Evolutionary conservation across 208 protist species (phyloP), one percentile per base, ranked within the genome.

Genomic region (Strigomonas culicis): DNA sequence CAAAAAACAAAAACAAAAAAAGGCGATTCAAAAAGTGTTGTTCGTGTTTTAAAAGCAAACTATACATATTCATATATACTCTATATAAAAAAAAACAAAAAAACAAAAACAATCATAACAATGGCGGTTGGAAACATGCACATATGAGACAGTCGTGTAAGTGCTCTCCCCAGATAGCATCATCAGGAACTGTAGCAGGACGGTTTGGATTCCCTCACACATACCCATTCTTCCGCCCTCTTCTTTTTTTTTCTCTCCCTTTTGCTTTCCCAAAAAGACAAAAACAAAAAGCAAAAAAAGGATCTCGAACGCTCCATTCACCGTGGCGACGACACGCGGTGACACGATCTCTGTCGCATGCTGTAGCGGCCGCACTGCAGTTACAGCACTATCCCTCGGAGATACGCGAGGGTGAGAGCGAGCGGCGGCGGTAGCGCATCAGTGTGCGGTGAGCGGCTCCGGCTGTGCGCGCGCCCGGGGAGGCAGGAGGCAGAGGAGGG

Each of bases 1-100:
- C 22, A 30, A 58, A 58, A 58, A 58, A 58, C 19, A 34, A 58
- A 58, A 58, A 39, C n/a, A 58, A 34, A 7, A 6, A 25, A 58
- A 31, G 15, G n/a, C 19, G 6, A 11, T 30, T 55, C 49, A 19
- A 21, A 21, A 19, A 21, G 41, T 21, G 13, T 47, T 21, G 41
- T 47, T 47, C 19, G 19, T 19, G 41, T 47, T 47, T 47, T 47
- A 47, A 53, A 53, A 30, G 6, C 6, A 30, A 53, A 22, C 6
- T 53, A 53, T 30, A 53, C 25, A 53, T 22, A 30, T 53, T 19
- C 25, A 30, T 53, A 21, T 6, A 28, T 11, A 30, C n/a, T 21
- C n/a, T 53, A 53, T 30, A 22, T 19, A 53, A 53, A 6, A 30
- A 53, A 53, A 22, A 19, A 30, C 8, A 6, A 19, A 30, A 19